Evolutionary conservation across 2,329 filamentous ascomycete genomes (phyloP), one percentile per base, ranked within the genome.

Genomic region (Ceratocystis diversiconidia): DNA sequence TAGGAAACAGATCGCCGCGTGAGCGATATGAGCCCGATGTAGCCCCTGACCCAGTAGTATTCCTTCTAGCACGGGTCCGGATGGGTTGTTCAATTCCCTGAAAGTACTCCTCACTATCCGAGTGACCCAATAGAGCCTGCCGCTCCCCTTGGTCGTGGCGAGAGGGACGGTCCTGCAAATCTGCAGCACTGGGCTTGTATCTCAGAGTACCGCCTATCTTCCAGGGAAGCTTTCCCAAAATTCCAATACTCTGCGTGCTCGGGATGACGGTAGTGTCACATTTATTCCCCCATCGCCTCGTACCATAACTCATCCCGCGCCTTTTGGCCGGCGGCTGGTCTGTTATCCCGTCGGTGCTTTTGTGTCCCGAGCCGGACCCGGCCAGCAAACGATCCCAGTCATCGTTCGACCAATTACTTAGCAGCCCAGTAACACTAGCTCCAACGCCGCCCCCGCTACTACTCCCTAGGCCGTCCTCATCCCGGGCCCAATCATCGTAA

Each of bases 231-330:
- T 87, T 82, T 70, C 89, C 87, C 50, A 96, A 75, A 71, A 96
- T 96, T 0, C 92, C 90, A 69, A 96, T 82, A 62, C 91, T 85
- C 57, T 88, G 89, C 3, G 89, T 92, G 71, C 87, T 90, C 0
- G 91, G 90, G 63, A 96, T 95, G n/a, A 96, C 85, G 3, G 90
- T 95, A 8, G 90, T 88, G 72, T 96, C 91, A 72, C 96, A 90
- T 78, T 79, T 73, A 79, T 78, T 74, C 41, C 76, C 70, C 67
- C 77, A 79, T 78, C 79, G 80, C 43, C 55, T 52, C 10, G 89
- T 88, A 48, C 89, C 90, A 74, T 96, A 97, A 75, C 86, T 95
- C 92, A 96, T 96, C 48, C 85, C 87, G 69, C 87, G 80, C 75
- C 90, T 90, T 69, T 86, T 80, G 63, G 80, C 80, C 48, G 90